Base-by-base conservation (phyloP, 768 basidiomycete genomes). In the Phlebiopsis flavidoalba region DNA sequence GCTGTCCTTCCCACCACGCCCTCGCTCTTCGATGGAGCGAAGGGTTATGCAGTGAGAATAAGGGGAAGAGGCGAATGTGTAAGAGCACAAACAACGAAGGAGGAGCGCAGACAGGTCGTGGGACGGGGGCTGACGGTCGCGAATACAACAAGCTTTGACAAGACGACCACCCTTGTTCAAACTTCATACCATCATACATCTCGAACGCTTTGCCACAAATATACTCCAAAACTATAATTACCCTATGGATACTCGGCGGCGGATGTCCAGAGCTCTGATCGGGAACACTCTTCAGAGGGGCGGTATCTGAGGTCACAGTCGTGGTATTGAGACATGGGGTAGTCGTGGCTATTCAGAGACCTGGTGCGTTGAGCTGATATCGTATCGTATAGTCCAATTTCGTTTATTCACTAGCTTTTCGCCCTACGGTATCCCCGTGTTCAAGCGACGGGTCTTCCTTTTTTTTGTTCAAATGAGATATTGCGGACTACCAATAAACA, bases 81-180 rank as follows among this genome's bases (percentile, higher is more conserved):
- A 36, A 47, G 45, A 51, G 59, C 52, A n/a, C n/a, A 63, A 57
- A 54, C 46, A 43, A 52, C 46, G 53, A 43, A n/a, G 49, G 58
- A 50, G 21, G 33, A 26, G 47, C 12, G 58, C 19, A 52, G 36
- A 52, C 58, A 65, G 59, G 62, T n/a, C 66, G 65, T 67, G 62
- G 49, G 33, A 24, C 14, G 12, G 40, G 40, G 40, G 40, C n/a
- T 43, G 35, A n/a, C 14, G 37, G 40, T n/a, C 12, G 37, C 5
- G 21, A 31, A 58, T 21, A 48, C 46, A n/a, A 12, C 22, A 31
- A 26, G 14, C 24, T 40, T 17, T n/a, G 40, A 26, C 26, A 22
- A 55, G 24, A 21, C 58, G 58, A 36, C 58, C 36, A 22, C 11
- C 15, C 49, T 52, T 33, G 48, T 59, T 59, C 15, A 47, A n/a